Base-by-base conservation (phyloP, 2,329 filamentous ascomycete species). In the Colletotrichum sp. region DNA sequence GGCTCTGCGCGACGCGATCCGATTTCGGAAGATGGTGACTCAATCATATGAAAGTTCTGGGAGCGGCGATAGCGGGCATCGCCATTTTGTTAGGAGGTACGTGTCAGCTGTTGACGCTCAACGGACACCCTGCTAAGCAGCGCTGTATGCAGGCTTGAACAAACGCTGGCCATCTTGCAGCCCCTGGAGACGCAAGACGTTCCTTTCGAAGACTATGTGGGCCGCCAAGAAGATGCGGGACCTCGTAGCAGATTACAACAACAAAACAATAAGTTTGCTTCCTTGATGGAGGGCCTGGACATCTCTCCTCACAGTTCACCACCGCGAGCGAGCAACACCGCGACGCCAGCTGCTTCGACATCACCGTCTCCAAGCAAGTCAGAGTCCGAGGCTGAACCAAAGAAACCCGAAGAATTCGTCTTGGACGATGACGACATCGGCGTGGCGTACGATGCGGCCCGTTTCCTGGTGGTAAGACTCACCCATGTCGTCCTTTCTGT, bases 81-180 rank as follows among this genome's bases (percentile, higher is more conserved):
- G 39, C 39, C 0, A 3, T 1, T 48, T 48, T 0, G 0, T 48
- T 12, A 48, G 3, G 9, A 48, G 39, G 39, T 48, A 48, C 39
- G 19, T n/a, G 0, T 1, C 39, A n/a, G 39, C 3, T n/a, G 3
- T 44, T 44, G 1, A 3, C 36, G 7, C 2, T 1, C 0, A 6
- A 44, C 0, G 19, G 39, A 44, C 1, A 3, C 1, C 39, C 39
- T 12, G 39, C 39, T 48, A n/a, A 48, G 0, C 9, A 1, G 19
- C 39, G 19, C 19, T 0, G 0, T 48, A 6, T n/a, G 39, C 39
- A 48, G 39, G 19, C 39, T 48, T 48, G 39, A 48, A 48, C 39
- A 48, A 0, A 48, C 39, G 9, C 0, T 48, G 19, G 39, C 19
- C 19, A 48, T 48, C 39, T 48, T 48, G 39, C 0, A 12, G 19